Evolutionary conservation across 257 asterid genomes (phyloP).

Genomic region (Asclepias syriaca): DNA sequence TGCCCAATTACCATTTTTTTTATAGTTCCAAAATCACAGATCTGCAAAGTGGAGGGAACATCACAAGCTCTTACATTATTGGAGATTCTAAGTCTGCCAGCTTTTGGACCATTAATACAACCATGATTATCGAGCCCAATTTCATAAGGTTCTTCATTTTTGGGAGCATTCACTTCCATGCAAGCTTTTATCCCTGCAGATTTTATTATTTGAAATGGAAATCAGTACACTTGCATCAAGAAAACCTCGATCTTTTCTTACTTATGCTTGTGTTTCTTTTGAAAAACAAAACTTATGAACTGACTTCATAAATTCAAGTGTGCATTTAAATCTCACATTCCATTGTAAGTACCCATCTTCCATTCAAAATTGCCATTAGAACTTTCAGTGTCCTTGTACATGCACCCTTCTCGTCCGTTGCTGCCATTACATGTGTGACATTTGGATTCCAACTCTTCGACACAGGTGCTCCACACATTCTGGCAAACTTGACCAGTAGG

Average conservation of each 20-base stretch:
- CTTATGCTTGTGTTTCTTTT: not conserved
- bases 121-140: constrained; percentile 78
- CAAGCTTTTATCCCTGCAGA: constrained; percentile 78
- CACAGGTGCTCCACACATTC: constrained; percentile 56
- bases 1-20: not conserved
- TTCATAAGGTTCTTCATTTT: constrained; percentile 74
- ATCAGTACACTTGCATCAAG: constrained; percentile 7
- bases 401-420: constrained; percentile 74
- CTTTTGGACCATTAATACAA: constrained; percentile 59
- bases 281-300: not conserved
- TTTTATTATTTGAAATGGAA: constrained; percentile 8
- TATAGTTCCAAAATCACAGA: no score
- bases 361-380: constrained; percentile 85
- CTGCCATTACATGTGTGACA: constrained; percentile 82
- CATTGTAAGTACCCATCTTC: constrained; percentile 74
- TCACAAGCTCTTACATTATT: constrained; percentile 42
- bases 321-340: constrained; percentile 54
- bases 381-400: constrained; percentile 77
- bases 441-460: constrained; percentile 65
- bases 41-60: not conserved
- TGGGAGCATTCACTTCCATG: constrained; percentile 43
- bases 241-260: not conserved
- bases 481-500: constrained; percentile 50
- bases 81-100: constrained; percentile 61
- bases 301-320: not conserved